Conservation (phyloP, 495 filamentous ascomycete genomes). For the Glarea lozoyensis region DNA sequence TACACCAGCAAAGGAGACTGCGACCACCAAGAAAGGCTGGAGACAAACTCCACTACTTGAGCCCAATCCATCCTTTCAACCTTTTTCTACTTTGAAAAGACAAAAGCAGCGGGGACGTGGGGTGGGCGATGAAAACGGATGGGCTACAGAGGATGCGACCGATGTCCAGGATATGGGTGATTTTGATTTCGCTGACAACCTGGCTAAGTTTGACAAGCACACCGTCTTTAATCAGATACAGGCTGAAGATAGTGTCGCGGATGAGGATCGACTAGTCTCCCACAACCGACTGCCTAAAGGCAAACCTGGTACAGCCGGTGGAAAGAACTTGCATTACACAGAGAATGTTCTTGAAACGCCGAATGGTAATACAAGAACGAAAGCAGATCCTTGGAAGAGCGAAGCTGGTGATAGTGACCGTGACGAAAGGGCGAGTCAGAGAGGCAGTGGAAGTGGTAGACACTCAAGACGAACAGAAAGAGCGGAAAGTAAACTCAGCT, state of each 20-base stretch:
- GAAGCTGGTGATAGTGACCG: conserved; percentile 58
- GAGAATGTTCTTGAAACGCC: conserved; percentile 75
- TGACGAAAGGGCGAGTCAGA: conserved; percentile 33
- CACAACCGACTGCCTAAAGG: conserved; percentile 63
- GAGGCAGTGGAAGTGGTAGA: conserved; percentile 40
- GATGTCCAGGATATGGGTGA: conserved; percentile 94
- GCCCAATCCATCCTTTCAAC: conserved; percentile 46
- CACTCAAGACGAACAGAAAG: conserved; percentile 41
- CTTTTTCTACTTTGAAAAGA: conserved; percentile 47
- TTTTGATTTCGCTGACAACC: conserved; percentile 81
- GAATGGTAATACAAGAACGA: conserved; percentile 28
- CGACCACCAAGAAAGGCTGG: conserved; percentile 56
- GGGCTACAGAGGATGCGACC: conserved; percentile 93
- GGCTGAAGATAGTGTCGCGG: conserved; percentile 76
- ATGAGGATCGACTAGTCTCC: conserved; percentile 79
- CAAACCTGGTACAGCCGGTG: conserved; percentile 69
- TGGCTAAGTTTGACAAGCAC: conserved; percentile 91
- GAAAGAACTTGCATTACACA: conserved; percentile 83
- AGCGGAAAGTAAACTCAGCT: conserved; percentile 33
- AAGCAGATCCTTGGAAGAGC: conserved; percentile 49
- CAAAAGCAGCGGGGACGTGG: conserved; percentile 37
- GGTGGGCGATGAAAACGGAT: conserved; percentile 63
- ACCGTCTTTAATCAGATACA: conserved; percentile 81
- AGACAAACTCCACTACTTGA: conserved; percentile 73
- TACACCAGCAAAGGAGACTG: conserved; percentile 14